Conservation (phyloP, 345 rosid species). For the Aquilaria sinensis region DNA sequence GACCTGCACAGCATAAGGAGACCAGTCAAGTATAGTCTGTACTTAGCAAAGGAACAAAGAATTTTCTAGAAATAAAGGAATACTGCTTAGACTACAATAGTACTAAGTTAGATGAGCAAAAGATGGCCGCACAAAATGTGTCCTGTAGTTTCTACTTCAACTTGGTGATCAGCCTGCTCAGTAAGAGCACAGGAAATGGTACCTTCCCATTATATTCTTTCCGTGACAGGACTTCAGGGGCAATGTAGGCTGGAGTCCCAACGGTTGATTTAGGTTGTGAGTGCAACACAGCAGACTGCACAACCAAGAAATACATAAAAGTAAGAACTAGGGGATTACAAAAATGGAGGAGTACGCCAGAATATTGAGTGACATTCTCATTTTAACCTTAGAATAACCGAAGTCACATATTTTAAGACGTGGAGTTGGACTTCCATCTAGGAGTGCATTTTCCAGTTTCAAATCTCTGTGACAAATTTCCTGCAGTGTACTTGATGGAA, state of each 20-base stretch:
- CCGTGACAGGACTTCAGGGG: conserved; percentile 61
- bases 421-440: conserved; percentile 56
- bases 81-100: too few relatives aligned
- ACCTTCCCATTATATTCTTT: conserved; percentile 81
- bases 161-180: too few relatives aligned
- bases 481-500: conserved; percentile 22
- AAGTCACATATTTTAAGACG: conserved; percentile 60
- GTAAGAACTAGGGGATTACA: not conserved
- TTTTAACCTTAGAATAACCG: conserved; percentile 51
- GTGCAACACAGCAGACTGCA: conserved; percentile 61
- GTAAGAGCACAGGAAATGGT: not conserved
- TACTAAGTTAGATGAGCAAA: too few relatives aligned
- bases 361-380: not conserved
- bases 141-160: too few relatives aligned
- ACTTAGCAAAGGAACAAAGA: not conserved
- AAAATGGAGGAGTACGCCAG: not conserved
- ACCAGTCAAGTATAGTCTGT: not conserved
- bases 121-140: too few relatives aligned
- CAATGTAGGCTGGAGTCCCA: conserved; percentile 75
- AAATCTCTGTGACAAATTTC: conserved; percentile 62
- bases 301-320: not conserved
- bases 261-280: conserved; percentile 72
- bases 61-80: too few relatives aligned
- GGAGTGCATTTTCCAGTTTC: conserved; percentile 52
- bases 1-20: too few relatives aligned